Percentiles rank a stretch among this genome's conserved stretches.
These are phyloP conservation scores for Isochrysis galbana DNA, from an alignment of 78 protist species.

Conservation along the genomic window DNA sequence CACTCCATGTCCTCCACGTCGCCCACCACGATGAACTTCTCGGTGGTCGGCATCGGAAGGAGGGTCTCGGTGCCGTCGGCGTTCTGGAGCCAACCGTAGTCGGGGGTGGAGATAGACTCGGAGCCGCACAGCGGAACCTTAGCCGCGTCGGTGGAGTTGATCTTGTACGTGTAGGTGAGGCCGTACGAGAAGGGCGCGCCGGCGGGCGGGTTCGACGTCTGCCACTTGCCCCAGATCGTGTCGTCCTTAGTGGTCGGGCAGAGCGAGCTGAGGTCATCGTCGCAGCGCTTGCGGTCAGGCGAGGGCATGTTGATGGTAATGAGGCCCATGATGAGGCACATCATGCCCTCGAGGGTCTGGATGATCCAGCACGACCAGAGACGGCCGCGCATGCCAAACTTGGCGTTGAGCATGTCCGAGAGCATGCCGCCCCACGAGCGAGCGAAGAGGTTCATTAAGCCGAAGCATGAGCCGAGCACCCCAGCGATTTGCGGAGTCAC, in stretches of 20 bases:
- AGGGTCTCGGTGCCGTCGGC: not conserved
- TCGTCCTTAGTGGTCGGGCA: no score
- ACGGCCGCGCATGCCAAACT: not conserved
- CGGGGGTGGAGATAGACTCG: not conserved
- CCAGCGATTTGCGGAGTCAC: not conserved
- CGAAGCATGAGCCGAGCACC: not conserved
- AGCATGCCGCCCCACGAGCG: slow-evolving; percentile 29
- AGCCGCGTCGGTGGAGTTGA: not conserved
- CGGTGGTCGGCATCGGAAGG: no score
- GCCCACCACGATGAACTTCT: not conserved
- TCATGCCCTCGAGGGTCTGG: not conserved
- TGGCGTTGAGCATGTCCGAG: not conserved
- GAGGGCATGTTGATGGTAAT: not conserved
- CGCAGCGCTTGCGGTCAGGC: no score
- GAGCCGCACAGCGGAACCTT: not conserved
- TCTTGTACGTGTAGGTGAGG: not conserved
- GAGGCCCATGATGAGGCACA: not conserved
- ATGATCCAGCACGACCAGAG: not conserved
- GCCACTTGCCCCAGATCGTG: no score
- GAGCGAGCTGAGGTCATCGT: no score
- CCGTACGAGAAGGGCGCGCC: no score
- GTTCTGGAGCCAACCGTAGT: not conserved
- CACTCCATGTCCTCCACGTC: not conserved
- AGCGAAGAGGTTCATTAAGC: slow-evolving; percentile 35
- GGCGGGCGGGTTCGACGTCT: not conserved